Evolutionary conservation across 805 yeast species (phyloP), one percentile per base, ranked within the genome.

Genomic region (Hanseniaspora pseudoguilliermondii): DNA sequence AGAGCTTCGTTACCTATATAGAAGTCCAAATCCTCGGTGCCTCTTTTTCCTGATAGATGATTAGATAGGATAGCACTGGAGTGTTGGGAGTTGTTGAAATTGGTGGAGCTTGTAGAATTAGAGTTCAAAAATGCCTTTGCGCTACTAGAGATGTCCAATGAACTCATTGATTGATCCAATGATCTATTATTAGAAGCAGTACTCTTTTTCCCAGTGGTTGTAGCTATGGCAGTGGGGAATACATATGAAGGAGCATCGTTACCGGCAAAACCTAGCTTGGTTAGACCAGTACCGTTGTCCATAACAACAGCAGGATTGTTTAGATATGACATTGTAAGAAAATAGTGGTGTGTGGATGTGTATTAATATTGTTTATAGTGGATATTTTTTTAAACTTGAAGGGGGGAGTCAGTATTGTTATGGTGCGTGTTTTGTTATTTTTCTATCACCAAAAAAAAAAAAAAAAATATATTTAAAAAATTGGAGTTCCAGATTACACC

Each of bases 261-360:
- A 57, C 98, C 98, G 62, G 98, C 98, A 73, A 90, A 93, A 29
- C 98, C 98, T 62, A 93, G 78, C 69, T 93, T 93, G 67, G 98
- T 93, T 63, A 90, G 76, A 61, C 98, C 98, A 63, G 98, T 93
- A 78, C 98, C 98, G 69, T 91, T 91, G 77, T 88, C 96, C 96
- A 89, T 89, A 69, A 89, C 95, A 75, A 89, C 91, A 58, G 96
- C 95, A 42, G 96, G 96, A 58, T 86, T 83, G 61, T 82, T 82
- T 71, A 81, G 73, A 66, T 79, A 75, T 44, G 83, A 76, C 84
- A 81, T 81, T 39, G 51, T 60, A 52, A 35, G 20, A 27, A 13
- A 29, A 23, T n/a, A 10, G 10, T n/a, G 11, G 15, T 44, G 32
- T 27, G 42, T 48, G 46, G 46, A 39, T 49, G 52, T 43, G 40